These are phyloP conservation scores for Exutisphaerella laricina DNA, from an alignment of 2,329 filamentous ascomycete species.

Conservation along the genomic window DNA sequence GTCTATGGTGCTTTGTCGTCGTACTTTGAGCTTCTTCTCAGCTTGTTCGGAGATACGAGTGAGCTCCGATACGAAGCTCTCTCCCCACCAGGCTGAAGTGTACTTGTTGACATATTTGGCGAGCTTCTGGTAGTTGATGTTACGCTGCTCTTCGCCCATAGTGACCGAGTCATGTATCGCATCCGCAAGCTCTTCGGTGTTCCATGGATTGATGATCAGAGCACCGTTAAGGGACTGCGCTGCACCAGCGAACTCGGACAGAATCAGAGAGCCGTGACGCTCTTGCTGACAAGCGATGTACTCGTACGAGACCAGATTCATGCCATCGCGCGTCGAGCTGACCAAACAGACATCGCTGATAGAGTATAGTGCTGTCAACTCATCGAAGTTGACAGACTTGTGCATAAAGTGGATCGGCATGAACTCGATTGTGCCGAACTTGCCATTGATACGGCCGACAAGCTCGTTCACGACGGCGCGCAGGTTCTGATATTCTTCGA, in stretches of 20 bases:
- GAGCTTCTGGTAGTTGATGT: constrained; percentile 82
- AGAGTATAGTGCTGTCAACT: constrained; percentile 87
- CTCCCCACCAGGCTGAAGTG: constrained; percentile 92
- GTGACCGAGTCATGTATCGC: constrained; percentile 95
- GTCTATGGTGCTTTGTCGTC: constrained; percentile 21
- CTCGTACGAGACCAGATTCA: constrained; percentile 98
- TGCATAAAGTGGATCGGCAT: constrained; percentile 99
- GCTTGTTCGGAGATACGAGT: constrained; percentile 52
- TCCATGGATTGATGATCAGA: constrained; percentile 96
- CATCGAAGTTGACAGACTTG: constrained; percentile 90
- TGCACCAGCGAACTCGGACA: constrained; percentile 94
- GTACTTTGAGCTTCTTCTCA: constrained; percentile 45
- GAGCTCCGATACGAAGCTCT: constrained; percentile 84
- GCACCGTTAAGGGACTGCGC: constrained; percentile 91
- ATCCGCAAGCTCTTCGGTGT: constrained; percentile 89
- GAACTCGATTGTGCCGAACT: constrained; percentile 94
- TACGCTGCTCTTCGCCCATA: constrained; percentile 84
- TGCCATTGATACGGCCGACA: constrained; percentile 93
- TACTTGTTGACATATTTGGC: constrained; percentile 97
- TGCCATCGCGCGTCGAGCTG: constrained; percentile 92
- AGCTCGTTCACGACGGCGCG: constrained; percentile 94
- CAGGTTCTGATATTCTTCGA: constrained; percentile 96
- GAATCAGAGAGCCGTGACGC: constrained; percentile 85
- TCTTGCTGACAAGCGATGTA: constrained; percentile 93
- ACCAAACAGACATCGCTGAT: constrained; percentile 90